A percentile compares a stretch with the other conserved stretches of the same genome.
phyloP scores from a whole-genome alignment of 164 flowering plant genomes.

The Sextonia rubra region DNA sequence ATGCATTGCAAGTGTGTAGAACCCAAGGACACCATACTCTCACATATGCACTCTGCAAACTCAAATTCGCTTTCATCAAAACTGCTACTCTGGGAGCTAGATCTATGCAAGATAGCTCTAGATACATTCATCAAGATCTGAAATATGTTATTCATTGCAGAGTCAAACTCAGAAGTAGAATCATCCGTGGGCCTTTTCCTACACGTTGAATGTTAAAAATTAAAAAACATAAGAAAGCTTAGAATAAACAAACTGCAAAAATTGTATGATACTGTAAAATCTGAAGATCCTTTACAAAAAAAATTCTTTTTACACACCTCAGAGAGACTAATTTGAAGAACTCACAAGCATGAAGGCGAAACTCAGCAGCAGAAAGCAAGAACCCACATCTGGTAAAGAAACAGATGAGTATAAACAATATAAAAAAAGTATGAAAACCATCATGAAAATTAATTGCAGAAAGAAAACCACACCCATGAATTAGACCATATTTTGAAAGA shows the following conservation, averaged over 20 bases:
- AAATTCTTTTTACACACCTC: slow-evolving; percentile 41
- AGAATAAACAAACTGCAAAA: neutral
- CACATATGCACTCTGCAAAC: slow-evolving; percentile 88
- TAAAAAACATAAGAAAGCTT: slow-evolving; percentile 7
- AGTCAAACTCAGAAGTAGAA: slow-evolving; percentile 67
- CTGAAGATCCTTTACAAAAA: neutral
- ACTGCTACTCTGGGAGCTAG: slow-evolving; percentile 29
- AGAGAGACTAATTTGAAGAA: slow-evolving; percentile 86
- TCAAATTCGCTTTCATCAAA: slow-evolving; percentile 82
- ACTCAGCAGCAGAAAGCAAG: slow-evolving; percentile 82
- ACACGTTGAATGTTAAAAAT: slow-evolving; percentile 24
- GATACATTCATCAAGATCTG: slow-evolving; percentile 73
- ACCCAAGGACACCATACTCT: slow-evolving; percentile 89
- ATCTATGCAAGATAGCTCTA: slow-evolving; percentile 51
- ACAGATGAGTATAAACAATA: neutral
- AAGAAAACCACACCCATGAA: slow-evolving; percentile 66
- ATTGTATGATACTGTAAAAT: neutral
- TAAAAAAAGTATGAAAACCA: neutral
- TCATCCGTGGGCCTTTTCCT: slow-evolving; percentile 83
- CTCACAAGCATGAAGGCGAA: slow-evolving; percentile 94
- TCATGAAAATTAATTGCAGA: neutral
- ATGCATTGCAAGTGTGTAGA: slow-evolving; percentile 71
- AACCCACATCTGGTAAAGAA: slow-evolving; percentile 59
- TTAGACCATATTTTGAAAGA: slow-evolving; percentile 78
- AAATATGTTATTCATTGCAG: slow-evolving; percentile 66